Evolutionary conservation across 768 basidiomycete genomes (phyloP), one percentile per base, ranked within the genome.

Genomic region (Tylopilus felleus): DNA sequence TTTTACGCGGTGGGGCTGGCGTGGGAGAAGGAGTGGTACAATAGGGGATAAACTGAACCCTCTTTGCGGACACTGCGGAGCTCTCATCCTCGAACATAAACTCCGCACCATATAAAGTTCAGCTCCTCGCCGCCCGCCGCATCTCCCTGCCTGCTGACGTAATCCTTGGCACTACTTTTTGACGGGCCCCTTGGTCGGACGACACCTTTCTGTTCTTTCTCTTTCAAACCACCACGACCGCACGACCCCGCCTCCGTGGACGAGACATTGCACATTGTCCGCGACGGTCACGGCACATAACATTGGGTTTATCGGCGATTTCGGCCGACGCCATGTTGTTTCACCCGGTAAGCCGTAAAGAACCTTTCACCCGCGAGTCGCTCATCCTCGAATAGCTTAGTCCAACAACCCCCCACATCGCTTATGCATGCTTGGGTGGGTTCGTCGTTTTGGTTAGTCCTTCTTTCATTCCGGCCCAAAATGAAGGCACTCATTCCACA

Each of bases 351-450:
- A 59, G 78, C 67, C 46, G 47, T 47, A 22, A 35, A 23, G 36
- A 48, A 9, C 40, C 23, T 52, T 53, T 42, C 14, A 17, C 21
- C 25, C 13, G 40, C 16, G 16, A 48, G 45, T 54, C 14, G 38
- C 55, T 57, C 41, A 51, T 47, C 52, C 27, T 46, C 35, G 38
- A 47, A 42, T 35, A 64, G 60, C 53, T 65, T 53, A 80, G 80
- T 56, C 80, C 85, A 22, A 82, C 82, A 5, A 80, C 78, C 27
- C 80, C 86, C 27, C 91, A 93, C 71, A 78, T 94, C 60, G 77
- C 80, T 49, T 93, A 92, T 75, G 82, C 88, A 61, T 82, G 84
- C 60, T 75, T 93, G 13, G 90, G 90, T 19, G 88, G 82, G 23
- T 94, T 94, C 67, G 80, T 92, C 49, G 90, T 92, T 39, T 59